These are phyloP conservation scores for Conticribra guillardii DNA, from an alignment of 108 stramenopile species.

Conservation along the genomic window DNA sequence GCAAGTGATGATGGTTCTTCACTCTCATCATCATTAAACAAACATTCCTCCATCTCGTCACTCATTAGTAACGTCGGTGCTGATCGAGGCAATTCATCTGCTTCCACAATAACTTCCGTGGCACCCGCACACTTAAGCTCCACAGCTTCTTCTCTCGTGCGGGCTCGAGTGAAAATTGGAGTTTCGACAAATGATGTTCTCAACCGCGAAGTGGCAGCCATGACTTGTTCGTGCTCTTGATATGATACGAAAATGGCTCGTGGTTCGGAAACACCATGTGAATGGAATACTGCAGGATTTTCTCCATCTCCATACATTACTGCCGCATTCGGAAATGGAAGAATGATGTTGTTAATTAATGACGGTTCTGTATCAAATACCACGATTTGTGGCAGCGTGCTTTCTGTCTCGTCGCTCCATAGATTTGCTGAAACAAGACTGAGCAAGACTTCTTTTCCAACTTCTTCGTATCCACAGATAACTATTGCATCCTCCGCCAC, in stretches of 20 bases:
- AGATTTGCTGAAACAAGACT: constrained; percentile 31
- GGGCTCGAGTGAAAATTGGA: constrained; percentile 61
- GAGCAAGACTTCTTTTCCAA: constrained; percentile 52
- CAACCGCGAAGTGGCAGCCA: constrained; percentile 53
- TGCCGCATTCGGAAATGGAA: constrained; percentile 29
- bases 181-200: constrained; percentile 47
- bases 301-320: constrained; percentile 68
- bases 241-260: constrained; percentile 67
- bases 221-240: constrained; percentile 39
- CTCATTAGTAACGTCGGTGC: constrained; percentile 43
- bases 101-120: constrained; percentile 65
- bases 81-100: constrained; percentile 62
- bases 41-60: constrained; percentile 7
- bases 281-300: constrained; percentile 55
- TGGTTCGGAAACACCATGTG: constrained; percentile 60
- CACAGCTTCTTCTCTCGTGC: constrained; percentile 48
- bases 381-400: constrained; percentile 45
- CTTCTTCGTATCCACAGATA: constrained; percentile 65
- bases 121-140: constrained; percentile 56
- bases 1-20: neutral
- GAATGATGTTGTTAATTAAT: constrained; percentile 44
- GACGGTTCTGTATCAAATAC: constrained; percentile 63
- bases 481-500: constrained; percentile 67
- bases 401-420: constrained; percentile 10
- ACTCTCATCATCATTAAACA: neutral